Percentiles rank a stretch among this genome's conserved stretches.
Conservation (phyloP, 208 protist species). For the Acanthamoeba polyphaga region DNA sequence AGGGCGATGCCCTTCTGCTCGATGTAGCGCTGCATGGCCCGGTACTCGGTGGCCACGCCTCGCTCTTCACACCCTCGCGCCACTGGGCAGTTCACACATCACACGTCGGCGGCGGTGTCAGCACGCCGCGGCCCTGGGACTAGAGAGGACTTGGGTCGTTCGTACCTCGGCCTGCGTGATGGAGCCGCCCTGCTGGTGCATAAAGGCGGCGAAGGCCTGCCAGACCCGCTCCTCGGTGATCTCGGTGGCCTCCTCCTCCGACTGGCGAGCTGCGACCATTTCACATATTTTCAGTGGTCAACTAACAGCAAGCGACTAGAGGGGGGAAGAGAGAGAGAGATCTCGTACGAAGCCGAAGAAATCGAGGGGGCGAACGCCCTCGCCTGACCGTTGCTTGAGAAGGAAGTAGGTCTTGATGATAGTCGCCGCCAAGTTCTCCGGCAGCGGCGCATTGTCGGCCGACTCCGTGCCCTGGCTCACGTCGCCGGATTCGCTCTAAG, state of each 20-base stretch:
- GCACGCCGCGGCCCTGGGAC: neutral
- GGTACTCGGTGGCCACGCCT: neutral
- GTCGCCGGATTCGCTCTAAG: neutral
- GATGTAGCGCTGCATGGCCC: constrained; percentile 24
- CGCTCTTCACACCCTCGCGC: neutral
- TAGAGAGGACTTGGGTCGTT: neutral
- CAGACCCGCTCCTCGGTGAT: neutral
- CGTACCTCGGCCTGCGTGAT: neutral
- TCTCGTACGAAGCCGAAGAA: neutral
- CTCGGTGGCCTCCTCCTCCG: neutral
- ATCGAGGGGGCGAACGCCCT: neutral
- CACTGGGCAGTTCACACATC: neutral
- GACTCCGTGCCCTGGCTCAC: neutral
- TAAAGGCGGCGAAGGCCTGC: neutral
- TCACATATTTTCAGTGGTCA: no score
- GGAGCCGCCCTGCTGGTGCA: neutral
- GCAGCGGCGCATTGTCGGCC: neutral
- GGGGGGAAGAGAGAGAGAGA: no score
- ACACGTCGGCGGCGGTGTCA: no score
- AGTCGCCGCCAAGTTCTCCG: neutral
- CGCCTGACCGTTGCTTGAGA: neutral
- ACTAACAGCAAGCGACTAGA: no score
- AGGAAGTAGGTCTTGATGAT: constrained; percentile 26
- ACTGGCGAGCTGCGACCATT: no score
- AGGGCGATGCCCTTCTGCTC: constrained; percentile 3